phyloP scores from a whole-genome alignment of 257 asterid species.

The Gentiana straminea region DNA sequence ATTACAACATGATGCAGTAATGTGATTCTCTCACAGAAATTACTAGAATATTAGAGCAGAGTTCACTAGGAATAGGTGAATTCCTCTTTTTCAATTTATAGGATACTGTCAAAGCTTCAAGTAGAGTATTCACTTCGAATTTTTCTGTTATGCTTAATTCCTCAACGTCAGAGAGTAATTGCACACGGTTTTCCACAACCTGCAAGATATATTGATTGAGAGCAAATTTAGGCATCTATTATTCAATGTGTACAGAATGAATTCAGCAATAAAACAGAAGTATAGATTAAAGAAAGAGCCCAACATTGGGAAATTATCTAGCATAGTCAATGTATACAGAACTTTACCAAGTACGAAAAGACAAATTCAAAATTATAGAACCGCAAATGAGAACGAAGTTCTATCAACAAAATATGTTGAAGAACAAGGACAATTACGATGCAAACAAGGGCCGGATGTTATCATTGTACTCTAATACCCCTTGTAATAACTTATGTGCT shows the following conservation, averaged over 20 bases:
- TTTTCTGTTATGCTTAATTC: constrained; percentile 43
- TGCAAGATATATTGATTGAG: constrained; percentile 20
- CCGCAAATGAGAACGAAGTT: neutral
- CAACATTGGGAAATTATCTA: too few species aligned
- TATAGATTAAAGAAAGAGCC: neutral
- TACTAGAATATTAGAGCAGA: too few species aligned
- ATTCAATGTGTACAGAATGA: neutral
- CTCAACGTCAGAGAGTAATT: constrained; percentile 54
- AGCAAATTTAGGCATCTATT: neutral
- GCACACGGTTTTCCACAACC: constrained; percentile 84
- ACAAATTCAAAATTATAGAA: neutral
- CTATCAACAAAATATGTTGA: neutral
- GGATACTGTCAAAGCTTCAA: constrained; percentile 72
- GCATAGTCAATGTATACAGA: neutral
- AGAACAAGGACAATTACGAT: neutral
- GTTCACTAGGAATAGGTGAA: too few species aligned
- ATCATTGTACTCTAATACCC: neutral
- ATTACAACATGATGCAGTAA: too few species aligned
- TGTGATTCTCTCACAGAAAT: too few species aligned
- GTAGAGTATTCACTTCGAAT: constrained; percentile 39
- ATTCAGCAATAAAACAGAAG: neutral
- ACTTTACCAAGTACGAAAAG: neutral
- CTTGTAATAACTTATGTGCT: too few species aligned
- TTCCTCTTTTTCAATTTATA: constrained; percentile 5
- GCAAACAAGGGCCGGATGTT: neutral